A percentile compares a stretch with the other conserved stretches of the same genome.
Conservation (phyloP, 257 asterid species). For the Cynanchum wilfordii region DNA sequence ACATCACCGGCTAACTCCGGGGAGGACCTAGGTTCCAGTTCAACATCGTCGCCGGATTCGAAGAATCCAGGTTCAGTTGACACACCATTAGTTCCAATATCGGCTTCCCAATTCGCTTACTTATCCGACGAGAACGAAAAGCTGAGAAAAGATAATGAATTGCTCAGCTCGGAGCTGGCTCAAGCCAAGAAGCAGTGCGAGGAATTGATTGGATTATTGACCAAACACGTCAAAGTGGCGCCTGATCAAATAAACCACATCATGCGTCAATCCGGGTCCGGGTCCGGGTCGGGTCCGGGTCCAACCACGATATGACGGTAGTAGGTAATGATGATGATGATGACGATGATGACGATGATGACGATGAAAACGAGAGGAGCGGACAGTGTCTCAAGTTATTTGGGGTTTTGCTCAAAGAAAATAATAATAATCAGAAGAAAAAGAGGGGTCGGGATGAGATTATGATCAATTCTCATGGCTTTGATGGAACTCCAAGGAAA, state of each 20-base stretch:
- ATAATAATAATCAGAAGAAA: constrained; percentile 27
- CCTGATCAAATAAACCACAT: constrained; percentile 55
- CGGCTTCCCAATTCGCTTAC: constrained; percentile 47
- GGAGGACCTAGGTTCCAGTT: constrained; percentile 60
- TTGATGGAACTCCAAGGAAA: constrained; percentile 26
- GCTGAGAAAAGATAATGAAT: constrained; percentile 46
- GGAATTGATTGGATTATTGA: constrained; percentile 51
- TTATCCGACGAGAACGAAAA: constrained; percentile 61
- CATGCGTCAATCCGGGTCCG: constrained; percentile 29
- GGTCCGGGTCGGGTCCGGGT: constrained; percentile 20
- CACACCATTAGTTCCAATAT: constrained; percentile 23
- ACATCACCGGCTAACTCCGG: constrained; percentile 50
- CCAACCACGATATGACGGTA: constrained; percentile 18
- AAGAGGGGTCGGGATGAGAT: constrained; percentile 43
- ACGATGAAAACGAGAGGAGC: background rate
- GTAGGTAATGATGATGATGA: constrained; percentile 8
- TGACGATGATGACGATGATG: background rate
- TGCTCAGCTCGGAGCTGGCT: constrained; percentile 58
- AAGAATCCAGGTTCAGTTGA: constrained; percentile 53
- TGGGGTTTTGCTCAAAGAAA: constrained; percentile 61
- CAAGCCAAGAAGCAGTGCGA: constrained; percentile 62
- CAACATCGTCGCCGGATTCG: constrained; percentile 62
- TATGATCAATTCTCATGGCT: constrained; percentile 8
- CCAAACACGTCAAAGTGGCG: constrained; percentile 44
- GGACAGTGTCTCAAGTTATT: constrained; percentile 57